phyloP scores from a whole-genome alignment of 2,329 filamentous ascomycete genomes.

The Bipolaris cookei region DNA sequence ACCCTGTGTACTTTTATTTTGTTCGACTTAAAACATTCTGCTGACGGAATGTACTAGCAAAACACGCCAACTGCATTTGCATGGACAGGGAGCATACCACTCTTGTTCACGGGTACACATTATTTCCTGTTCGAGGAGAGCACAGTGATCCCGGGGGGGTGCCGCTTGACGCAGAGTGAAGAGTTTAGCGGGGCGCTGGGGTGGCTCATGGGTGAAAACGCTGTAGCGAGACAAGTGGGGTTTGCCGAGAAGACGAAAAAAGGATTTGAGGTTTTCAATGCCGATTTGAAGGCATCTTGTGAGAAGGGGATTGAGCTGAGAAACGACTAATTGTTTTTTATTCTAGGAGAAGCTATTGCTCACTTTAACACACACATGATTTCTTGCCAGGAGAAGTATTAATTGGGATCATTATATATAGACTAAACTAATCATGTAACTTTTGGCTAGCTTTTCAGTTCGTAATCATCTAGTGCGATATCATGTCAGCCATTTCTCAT shows the following conservation, averaged over 20 bases:
- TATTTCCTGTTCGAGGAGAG: constrained; percentile 23
- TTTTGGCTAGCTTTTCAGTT: too few relatives aligned
- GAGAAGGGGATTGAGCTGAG: constrained; percentile 7
- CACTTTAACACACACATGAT: too few relatives aligned
- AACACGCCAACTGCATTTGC: constrained; percentile 18
- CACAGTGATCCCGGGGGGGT: constrained; percentile 13
- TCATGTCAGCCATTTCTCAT: neutral
- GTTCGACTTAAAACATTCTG: neutral
- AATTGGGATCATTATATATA: too few relatives aligned
- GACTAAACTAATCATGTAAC: neutral
- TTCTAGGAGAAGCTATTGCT: too few relatives aligned
- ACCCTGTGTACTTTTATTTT: too few relatives aligned
- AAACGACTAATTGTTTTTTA: neutral
- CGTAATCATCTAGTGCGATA: neutral
- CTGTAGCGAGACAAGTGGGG: constrained; percentile 16
- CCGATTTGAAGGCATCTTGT: constrained; percentile 23
- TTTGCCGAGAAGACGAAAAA: constrained; percentile 19
- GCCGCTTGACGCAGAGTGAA: constrained; percentile 30
- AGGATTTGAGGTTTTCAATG: constrained; percentile 21
- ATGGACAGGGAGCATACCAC: constrained; percentile 22
- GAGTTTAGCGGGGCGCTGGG: constrained; percentile 23
- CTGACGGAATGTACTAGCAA: constrained; percentile 4
- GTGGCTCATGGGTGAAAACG: constrained; percentile 21
- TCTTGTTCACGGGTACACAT: constrained; percentile 28
- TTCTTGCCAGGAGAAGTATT: too few relatives aligned